Evolutionary conservation across 805 yeast genomes (phyloP), one percentile per base, ranked within the genome.

Genomic region (Cyberlindnera bimundalis): DNA sequence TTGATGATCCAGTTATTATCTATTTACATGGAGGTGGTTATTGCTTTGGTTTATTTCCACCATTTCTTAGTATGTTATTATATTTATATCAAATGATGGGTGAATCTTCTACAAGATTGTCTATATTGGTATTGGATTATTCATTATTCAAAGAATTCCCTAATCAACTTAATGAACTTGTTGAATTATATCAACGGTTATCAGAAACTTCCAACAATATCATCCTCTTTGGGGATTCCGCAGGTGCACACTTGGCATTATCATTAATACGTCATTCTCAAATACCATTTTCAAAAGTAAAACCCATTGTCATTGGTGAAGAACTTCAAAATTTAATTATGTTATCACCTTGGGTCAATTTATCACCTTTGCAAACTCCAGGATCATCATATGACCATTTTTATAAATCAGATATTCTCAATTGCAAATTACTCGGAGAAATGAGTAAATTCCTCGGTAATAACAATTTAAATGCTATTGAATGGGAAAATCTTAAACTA

Each of bases 201-300:
- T 19, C 33, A 13, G 20, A 44, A 23, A 26, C 47, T 2, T 44
- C 35, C 10, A 37, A 48, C 35, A 41, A 53, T 27, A 45, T 59
- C 29, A 43, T 50, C 8, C 37, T 57, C 2, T 32, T 48, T 13
- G 66, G 66, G 11, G 66, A 62, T 33, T 60, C 65, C 6, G 57
- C 58, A 9, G 65, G 66, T 13, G 65, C 58, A 1, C 56, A 58
- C 32, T 43, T 62, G 24, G 46, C 52, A 1, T 35, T 58, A 10
- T 47, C 50, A 2, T 30, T 58, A 13, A 11, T 44, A 8, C 39
- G 44, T 17, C 51, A 48, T 23, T 27, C 37, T 4, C 33, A 38
- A 15, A 8, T 4, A 11, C 46, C 50, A 33, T n/a, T 28, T 12
- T 33, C 20, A 3, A 34, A 23, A 12, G 45, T 39, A 2, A 9